Evolutionary conservation across 805 yeast species (phyloP), one percentile per base, ranked within the genome.

Genomic region (Phaffomyces opuntiae): DNA sequence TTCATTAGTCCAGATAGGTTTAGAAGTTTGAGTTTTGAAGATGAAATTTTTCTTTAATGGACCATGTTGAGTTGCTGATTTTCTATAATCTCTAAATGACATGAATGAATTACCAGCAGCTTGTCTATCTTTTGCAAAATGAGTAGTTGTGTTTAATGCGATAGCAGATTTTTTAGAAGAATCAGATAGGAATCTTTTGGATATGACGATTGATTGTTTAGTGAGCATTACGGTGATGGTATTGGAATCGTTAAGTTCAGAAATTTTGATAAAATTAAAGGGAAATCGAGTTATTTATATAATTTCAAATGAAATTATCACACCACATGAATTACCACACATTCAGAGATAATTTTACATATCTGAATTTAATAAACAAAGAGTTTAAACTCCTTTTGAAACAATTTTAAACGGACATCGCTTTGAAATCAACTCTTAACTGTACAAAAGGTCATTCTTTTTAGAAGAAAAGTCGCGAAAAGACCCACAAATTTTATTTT

Each of bases 71-170:
- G 59, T 63, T 12, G 69, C 69, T 21, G 57, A 56, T 49, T 61
- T 63, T 54, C 71, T 64, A 51, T 66, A 66, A 45, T 66, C 69
- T 34, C 62, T 61, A 47, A 66, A 66, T 0, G 67, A 60, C 11
- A 45, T 46, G 49, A 65, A 66, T 1, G 69, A 62, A 55, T 66
- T 63, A 14, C 71, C 69, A 4, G 59, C 36, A 21, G 39, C 25
- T 31, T 38, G 32, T 26, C 50, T 42, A 42, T 50, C 35, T 36
- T 29, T 37, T 13, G 47, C 32, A 8, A 40, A 24, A 25, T 36
- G 41, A 9, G 40, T 26, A 31, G 43, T 41, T 36, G 45, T 41
- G n/a, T 56, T 50, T 21, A 51, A 36, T 3, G 55, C 55, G 9
- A 49, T 50, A 14, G 61, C 59, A 12, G 51, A 45, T 25, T 56